Base-by-base conservation (phyloP, 495 filamentous ascomycete species). In the Podospora anserina region DNA sequence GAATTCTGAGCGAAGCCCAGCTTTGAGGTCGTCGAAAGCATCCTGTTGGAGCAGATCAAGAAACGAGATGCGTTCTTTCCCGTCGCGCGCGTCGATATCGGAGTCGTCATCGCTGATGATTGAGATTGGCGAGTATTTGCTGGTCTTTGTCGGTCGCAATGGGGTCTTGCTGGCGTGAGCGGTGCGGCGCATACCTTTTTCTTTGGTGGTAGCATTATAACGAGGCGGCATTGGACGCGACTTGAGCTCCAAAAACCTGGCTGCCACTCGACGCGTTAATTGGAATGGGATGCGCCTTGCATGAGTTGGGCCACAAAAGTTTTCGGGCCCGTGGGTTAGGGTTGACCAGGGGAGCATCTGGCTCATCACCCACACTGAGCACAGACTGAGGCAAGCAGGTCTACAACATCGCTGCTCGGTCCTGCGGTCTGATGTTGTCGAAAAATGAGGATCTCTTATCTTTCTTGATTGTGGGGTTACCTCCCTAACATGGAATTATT, bases 1-100 rank as follows among this genome's bases (percentile, higher is more conserved):
- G 15, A 70, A 16, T 26, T 70, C 68, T 61, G 58, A 3, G 39
- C 64, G 30, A 2, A 70, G 5, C 0, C 64, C 68, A n/a, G 18
- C 15, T 60, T 65, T 70, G 60, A 67, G 64, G n/a, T 70, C 68
- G 9, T 26, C 6, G 20, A 70, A 64, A 3, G 60, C 68, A 19
- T 67, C 68, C 5, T 64, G 61, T 5, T 58, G 60, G 30, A 70
- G 61, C 13, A 60, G 61, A 2, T 63, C 60, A 2, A 70, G n/a
- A 7, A 70, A 28, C 16, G 26, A 28, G 4, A 61, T 27, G 23
- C 23, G 27, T 26, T 26, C 39, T 11, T 49, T 49, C 13, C 39
- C 39, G 39, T 16, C 39, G 39, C 7, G 39, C 2, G 7, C 9
- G 39, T 49, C 39, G 39, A 3, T 7, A 11, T 49, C 39, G 6